These are phyloP conservation scores for Cutaneotrichosporon arboriforme DNA, from an alignment of 1,284 basidiomycete species.

Conservation along the genomic window DNA sequence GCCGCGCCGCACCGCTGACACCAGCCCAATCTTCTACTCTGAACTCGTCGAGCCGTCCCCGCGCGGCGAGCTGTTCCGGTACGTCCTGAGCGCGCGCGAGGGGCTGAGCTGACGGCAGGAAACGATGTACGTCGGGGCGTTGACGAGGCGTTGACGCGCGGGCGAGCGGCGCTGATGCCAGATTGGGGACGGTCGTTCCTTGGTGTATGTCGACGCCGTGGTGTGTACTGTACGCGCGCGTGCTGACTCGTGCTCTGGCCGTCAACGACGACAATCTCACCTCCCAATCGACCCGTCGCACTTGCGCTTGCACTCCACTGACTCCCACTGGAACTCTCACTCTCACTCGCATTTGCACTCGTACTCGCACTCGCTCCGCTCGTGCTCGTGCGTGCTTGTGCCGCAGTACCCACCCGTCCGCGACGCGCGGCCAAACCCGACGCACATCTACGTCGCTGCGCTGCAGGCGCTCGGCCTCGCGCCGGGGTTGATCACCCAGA, in stretches of 20 bases:
- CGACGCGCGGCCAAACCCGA: conserved; percentile 73
- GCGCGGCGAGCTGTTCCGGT: conserved; percentile 68
- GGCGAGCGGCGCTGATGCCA: conserved; percentile 8
- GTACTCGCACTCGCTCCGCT: too few relatives aligned
- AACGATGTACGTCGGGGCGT: conserved; percentile 41
- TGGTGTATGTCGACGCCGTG: conserved; percentile 32
- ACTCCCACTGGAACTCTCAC: too few relatives aligned
- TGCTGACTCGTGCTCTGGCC: background rate
- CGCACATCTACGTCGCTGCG: conserved; percentile 76
- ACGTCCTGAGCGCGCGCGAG: conserved; percentile 14
- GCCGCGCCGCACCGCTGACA: background rate
- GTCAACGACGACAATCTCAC: too few relatives aligned
- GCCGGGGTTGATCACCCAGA: conserved; percentile 74
- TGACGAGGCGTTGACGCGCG: too few relatives aligned
- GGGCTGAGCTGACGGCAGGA: conserved; percentile 26
- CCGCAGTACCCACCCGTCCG: conserved; percentile 67
- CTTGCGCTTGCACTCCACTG: too few relatives aligned
- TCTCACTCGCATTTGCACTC: too few relatives aligned
- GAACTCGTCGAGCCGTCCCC: conserved; percentile 67
- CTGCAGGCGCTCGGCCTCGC: conserved; percentile 65
- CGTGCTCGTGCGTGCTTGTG: too few relatives aligned
- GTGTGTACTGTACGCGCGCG: background rate
- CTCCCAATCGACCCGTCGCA: background rate
- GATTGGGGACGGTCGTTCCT: conserved; percentile 68
- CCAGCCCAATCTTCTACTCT: conserved; percentile 58